Base-by-base conservation (phyloP, 768 basidiomycete species). In the Suillus paluster region DNA sequence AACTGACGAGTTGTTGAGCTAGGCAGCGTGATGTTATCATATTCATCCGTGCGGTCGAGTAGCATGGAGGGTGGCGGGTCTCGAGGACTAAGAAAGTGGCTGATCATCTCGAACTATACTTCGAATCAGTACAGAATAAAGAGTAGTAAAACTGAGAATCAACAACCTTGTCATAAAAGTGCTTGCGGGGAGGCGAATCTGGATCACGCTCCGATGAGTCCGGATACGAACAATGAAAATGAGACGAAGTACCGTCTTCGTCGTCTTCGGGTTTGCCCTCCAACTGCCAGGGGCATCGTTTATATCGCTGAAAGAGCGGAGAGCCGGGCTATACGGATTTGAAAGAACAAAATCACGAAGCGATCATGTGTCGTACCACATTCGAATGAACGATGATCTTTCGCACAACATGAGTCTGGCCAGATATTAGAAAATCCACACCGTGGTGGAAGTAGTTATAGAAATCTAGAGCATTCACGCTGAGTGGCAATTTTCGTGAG, bases 381-480 rank as follows among this genome's bases (percentile, higher is more conserved):
- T 97, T 97, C 3, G 94, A 86, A 70, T 97, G 95, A 8, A 94
- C 76, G 27, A 97, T 79, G 41, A 97, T 90, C 81, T 97, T 97
- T 71, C 83, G 84, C 21, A 96, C 91, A 6, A 84, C 67, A 68
- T 95, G 92, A 17, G 83, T 84, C 23, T 79, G 80, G 52, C 84
- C 89, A 25, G 87, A 90, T 19, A 97, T 82, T 33, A 96, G 82
- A 64, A 96, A 92, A 71, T 97, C 95, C 21, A 97, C 76, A 2
- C 95, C 95, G 68, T 94, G 87, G 66, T 95, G 91, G 67, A 96
- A 94, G 70, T 97, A 97, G 69, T 96, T 97, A 75, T 92, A 94
- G 72, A 95, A 94, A 74, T 94, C 92, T 94, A 63, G 23, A 39
- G 25, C 23, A 39, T 30, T 10, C 34, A 23, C 39, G 10, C 57